Evolutionary conservation across 441 rosid species (phyloP).

Genomic region (Pelargonium fulgidum): DNA sequence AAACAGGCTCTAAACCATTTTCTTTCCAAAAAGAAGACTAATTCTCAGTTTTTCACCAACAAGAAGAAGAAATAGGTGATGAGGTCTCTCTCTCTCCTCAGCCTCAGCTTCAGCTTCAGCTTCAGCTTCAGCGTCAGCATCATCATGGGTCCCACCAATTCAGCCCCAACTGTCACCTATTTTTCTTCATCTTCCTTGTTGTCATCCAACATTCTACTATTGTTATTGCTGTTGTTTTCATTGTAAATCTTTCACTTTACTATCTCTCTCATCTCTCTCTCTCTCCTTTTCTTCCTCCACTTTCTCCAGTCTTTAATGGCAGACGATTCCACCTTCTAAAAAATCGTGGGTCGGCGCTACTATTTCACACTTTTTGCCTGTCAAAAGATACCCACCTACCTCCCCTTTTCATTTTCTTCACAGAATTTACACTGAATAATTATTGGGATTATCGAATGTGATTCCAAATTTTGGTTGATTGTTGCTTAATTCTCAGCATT

Average conservation of each 20-base stretch:
- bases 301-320: slow-evolving; percentile 33
- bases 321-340: slow-evolving; percentile 24
- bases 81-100: slow-evolving; percentile 20
- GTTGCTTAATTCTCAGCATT: not conserved
- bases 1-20: no score
- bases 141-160: slow-evolving; percentile 25
- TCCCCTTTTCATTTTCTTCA: no score
- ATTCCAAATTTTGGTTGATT: slow-evolving; percentile 9
- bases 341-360: slow-evolving; percentile 44
- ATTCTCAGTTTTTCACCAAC: not conserved
- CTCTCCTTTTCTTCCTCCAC: slow-evolving; percentile 15
- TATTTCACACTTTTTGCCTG: slow-evolving; percentile 29
- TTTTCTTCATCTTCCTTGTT: slow-evolving; percentile 14
- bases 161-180: slow-evolving; percentile 40
- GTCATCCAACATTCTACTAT: slow-evolving; percentile 16
- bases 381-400: slow-evolving; percentile 34
- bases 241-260: slow-evolving; percentile 26
- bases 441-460: no score
- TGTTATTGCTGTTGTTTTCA: no score
- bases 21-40: no score
- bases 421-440: no score
- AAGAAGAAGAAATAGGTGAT: not conserved
- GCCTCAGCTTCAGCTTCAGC: not conserved
- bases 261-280: slow-evolving; percentile 18
- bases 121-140: not conserved